Conservation (phyloP, 1,284 basidiomycete species). For the Ustilago curta region DNA sequence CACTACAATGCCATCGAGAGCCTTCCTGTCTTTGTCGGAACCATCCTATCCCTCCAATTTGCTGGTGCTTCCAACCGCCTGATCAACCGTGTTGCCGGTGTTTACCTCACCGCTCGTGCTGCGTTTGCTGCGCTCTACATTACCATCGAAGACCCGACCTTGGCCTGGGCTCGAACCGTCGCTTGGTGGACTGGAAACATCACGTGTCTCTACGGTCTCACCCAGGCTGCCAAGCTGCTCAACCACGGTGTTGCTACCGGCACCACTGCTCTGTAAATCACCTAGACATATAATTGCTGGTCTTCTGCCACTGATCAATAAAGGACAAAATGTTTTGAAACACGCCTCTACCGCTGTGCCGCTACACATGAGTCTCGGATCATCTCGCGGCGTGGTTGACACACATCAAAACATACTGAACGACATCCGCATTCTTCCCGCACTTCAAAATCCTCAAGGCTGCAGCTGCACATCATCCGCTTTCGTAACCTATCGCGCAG, state of each 20-base stretch:
- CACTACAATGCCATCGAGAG: conserved; percentile 53
- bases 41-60: conserved; percentile 50
- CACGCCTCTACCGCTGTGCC: no score
- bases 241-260: conserved; percentile 42
- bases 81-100: conserved; percentile 47
- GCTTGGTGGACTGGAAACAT: conserved; percentile 50
- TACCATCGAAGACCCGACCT: conserved; percentile 18
- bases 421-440: no score
- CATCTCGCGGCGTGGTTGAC: no score
- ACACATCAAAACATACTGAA: no score
- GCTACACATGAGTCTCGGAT: no score
- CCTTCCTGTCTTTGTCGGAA: conserved; percentile 45
- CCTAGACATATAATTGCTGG: no score
- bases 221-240: conserved; percentile 45
- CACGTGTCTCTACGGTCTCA: conserved; percentile 46
- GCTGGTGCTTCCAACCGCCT: conserved; percentile 42
- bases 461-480: no score
- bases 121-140: conserved; percentile 44
- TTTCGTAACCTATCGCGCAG: conserved; percentile 12
- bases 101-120: conserved; percentile 36
- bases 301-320: no score
- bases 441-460: no score
- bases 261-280: conserved; percentile 29
- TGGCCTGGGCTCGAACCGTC: conserved; percentile 28
- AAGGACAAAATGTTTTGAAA: no score